A percentile compares a stretch with the other conserved stretches of the same genome.
phyloP scores from a whole-genome alignment of 1,284 basidiomycete genomes.

The Puccinia horiana region DNA sequence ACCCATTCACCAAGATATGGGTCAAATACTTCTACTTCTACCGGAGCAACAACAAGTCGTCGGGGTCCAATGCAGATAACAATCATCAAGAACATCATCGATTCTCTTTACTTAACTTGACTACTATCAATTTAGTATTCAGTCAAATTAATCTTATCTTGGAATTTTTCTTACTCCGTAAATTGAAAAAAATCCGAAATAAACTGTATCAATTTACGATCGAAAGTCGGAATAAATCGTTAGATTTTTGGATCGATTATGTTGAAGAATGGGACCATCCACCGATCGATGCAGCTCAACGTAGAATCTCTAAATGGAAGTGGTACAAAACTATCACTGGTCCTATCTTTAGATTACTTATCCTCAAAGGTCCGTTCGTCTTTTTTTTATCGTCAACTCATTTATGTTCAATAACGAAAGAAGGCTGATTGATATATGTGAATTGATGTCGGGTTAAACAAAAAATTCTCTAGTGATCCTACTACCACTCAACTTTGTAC shows the following conservation, averaged over 20 bases:
- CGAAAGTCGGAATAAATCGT: conserved; percentile 72
- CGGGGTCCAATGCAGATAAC: no score
- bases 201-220: conserved; percentile 74
- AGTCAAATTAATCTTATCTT: conserved; percentile 73
- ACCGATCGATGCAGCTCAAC: conserved; percentile 55
- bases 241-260: conserved; percentile 65
- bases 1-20: conserved; percentile 34
- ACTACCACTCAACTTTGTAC: conserved; percentile 70
- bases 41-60: not conserved
- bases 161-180: conserved; percentile 74
- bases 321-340: conserved; percentile 53
- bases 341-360: conserved; percentile 53
- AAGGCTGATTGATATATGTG: not conserved
- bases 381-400: not conserved
- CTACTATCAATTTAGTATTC: conserved; percentile 71
- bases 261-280: conserved; percentile 56
- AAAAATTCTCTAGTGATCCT: conserved; percentile 70
- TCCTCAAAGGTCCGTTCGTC: conserved; percentile 53
- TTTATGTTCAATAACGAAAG: not conserved
- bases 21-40: conserved; percentile 38
- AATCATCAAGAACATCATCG: not conserved
- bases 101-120: conserved; percentile 61
- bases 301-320: conserved; percentile 43
- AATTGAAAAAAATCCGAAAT: conserved; percentile 73
- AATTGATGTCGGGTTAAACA: no score